These are phyloP conservation scores for Abortiporus biennis DNA, from an alignment of 1,284 basidiomycete species.

Conservation along the genomic window DNA sequence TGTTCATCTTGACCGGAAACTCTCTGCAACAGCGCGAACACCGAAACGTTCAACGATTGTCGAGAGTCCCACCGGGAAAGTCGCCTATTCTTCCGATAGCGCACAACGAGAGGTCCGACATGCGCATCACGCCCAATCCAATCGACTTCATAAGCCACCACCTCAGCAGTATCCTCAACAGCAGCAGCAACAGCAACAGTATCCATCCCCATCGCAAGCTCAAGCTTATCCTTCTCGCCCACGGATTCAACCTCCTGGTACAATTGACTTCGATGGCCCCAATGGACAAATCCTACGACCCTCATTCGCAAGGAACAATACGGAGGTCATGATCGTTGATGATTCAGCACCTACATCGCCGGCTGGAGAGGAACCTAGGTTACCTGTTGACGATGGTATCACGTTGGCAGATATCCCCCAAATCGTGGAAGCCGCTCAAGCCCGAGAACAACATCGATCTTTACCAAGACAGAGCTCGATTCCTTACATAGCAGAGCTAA, in stretches of 20 bases:
- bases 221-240: constrained; percentile 25
- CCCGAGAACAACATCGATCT: constrained; percentile 77
- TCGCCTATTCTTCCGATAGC: constrained; percentile 58
- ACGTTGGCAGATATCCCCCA: constrained; percentile 97
- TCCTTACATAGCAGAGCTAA: constrained; percentile 82
- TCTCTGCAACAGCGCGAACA: constrained; percentile 86
- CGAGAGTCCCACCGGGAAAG: constrained; percentile 90
- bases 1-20: constrained; percentile 90
- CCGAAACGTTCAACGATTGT: constrained; percentile 95
- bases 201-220: constrained; percentile 18
- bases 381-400: constrained; percentile 70
- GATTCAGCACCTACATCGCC: constrained; percentile 73
- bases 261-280: constrained; percentile 25
- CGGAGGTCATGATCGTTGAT: constrained; percentile 86
- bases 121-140: constrained; percentile 11
- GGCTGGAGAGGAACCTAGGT: constrained; percentile 31
- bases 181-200: constrained; percentile 29
- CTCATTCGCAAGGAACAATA: constrained; percentile 75
- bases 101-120: constrained; percentile 13
- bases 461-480: constrained; percentile 69
- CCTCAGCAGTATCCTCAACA: constrained; percentile 29
- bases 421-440: constrained; percentile 87
- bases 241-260: constrained; percentile 32
- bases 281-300: constrained; percentile 62
- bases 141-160: constrained; percentile 12